A percentile compares a stretch with the other conserved stretches of the same genome.
Evolutionary conservation across 352 stramenopile genomes (phyloP).

Genomic region (Phytophthora capsici): DNA sequence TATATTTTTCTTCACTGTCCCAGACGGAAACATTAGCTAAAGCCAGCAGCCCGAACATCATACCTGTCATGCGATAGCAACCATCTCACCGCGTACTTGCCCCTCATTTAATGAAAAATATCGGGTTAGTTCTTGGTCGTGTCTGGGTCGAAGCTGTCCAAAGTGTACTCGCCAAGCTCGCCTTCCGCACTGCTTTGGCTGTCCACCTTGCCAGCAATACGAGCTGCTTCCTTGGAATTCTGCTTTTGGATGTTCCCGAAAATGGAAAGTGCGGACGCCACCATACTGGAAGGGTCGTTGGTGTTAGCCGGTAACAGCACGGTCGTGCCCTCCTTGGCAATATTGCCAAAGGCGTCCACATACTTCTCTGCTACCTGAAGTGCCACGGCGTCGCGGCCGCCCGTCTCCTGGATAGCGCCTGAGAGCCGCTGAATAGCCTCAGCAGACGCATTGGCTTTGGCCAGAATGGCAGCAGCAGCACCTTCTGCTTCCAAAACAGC

Average conservation of each 20-base stretch:
- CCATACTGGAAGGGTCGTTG: slow-evolving; percentile 89
- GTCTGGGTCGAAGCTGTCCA: slow-evolving; percentile 62
- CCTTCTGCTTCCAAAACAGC: slow-evolving; percentile 87
- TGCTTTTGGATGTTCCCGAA: slow-evolving; percentile 90
- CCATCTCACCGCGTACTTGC: neutral
- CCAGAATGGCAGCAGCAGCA: slow-evolving; percentile 85
- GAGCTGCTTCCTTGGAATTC: slow-evolving; percentile 42
- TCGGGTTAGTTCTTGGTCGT: slow-evolving; percentile 36
- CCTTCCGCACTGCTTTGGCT: slow-evolving; percentile 15
- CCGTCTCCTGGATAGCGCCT: slow-evolving; percentile 63
- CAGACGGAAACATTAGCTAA: neutral
- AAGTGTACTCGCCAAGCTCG: slow-evolving; percentile 63
- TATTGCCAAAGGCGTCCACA: slow-evolving; percentile 90
- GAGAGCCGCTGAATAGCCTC: slow-evolving; percentile 83
- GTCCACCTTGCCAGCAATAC: slow-evolving; percentile 25
- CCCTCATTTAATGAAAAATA: slow-evolving; percentile 5
- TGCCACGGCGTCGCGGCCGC: slow-evolving; percentile 82
- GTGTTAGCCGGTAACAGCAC: slow-evolving; percentile 82
- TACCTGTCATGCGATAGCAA: neutral
- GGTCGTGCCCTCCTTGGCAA: slow-evolving; percentile 91
- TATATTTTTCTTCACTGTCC: slow-evolving; percentile 22
- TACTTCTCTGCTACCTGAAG: slow-evolving; percentile 93
- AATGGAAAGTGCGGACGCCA: slow-evolving; percentile 89
- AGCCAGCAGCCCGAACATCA: slow-evolving; percentile 2
- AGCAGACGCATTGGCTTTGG: slow-evolving; percentile 82